Conservation (phyloP, 148 eudicot species). For the Limonium bicolor region DNA sequence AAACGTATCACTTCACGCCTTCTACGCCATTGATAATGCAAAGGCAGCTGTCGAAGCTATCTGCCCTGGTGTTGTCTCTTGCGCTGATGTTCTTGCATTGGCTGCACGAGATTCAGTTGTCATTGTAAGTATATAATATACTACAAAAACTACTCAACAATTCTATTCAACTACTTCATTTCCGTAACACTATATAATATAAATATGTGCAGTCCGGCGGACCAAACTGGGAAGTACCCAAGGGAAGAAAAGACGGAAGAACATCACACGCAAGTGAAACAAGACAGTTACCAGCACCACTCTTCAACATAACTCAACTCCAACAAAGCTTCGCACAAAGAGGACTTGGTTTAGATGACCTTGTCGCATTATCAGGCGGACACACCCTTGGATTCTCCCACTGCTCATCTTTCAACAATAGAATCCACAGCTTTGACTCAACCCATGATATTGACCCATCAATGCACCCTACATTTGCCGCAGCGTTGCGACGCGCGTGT, state of each 20-base stretch:
- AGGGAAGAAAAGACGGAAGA: conserved; percentile 90
- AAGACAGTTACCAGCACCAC: conserved; percentile 56
- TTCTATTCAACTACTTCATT: not conserved
- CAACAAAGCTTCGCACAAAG: conserved; percentile 66
- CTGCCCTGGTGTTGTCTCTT: conserved; percentile 81
- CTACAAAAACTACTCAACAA: not conserved
- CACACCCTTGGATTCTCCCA: conserved; percentile 91
- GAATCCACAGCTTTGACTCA: conserved; percentile 48
- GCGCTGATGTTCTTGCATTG: conserved; percentile 81
- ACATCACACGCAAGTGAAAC: conserved; percentile 73
- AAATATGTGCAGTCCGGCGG: conserved; percentile 49
- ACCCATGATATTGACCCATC: conserved; percentile 47
- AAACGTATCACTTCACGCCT: conserved; percentile 64
- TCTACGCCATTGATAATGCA: conserved; percentile 58
- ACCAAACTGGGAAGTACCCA: conserved; percentile 76
- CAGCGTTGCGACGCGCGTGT: not conserved
- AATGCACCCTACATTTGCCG: conserved; percentile 20
- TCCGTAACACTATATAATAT: not conserved
- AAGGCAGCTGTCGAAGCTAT: conserved; percentile 50
- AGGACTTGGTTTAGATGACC: conserved; percentile 55
- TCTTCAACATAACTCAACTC: conserved; percentile 76
- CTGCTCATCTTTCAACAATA: conserved; percentile 66
- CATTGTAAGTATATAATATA: conserved; percentile 27
- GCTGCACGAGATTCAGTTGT: conserved; percentile 80
- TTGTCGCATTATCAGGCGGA: conserved; percentile 88